Conservation (phyloP, 352 stramenopile genomes). For the Globisporangium iwayamae region DNA sequence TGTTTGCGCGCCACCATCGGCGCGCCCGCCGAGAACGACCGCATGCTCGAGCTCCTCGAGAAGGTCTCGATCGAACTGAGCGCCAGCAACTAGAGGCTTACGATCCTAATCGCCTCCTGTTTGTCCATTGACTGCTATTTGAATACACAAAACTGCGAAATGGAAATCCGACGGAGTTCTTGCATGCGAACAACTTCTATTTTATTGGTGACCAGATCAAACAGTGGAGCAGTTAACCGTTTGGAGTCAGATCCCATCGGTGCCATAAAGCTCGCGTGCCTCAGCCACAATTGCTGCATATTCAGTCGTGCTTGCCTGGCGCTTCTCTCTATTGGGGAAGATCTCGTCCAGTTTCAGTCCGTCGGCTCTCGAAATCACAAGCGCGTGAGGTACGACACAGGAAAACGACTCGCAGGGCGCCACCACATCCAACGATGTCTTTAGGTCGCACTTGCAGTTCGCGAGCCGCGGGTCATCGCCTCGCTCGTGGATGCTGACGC, state of each 20-base stretch:
- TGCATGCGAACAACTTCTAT: no score
- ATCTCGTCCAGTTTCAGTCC: slow-evolving; percentile 15
- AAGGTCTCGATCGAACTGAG: slow-evolving; percentile 53
- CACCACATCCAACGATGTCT: slow-evolving; percentile 13
- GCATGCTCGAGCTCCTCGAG: slow-evolving; percentile 87
- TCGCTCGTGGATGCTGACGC: slow-evolving; percentile 5
- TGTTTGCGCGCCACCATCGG: slow-evolving; percentile 96
- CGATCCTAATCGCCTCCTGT: not conserved
- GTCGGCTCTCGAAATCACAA: slow-evolving; percentile 35
- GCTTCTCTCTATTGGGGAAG: slow-evolving; percentile 3
- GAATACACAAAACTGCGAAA: not conserved
- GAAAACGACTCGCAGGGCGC: slow-evolving; percentile 50
- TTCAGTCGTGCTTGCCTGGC: slow-evolving; percentile 3
- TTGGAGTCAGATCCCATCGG: slow-evolving; percentile 2
- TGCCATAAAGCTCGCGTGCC: slow-evolving; percentile 13
- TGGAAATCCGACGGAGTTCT: not conserved
- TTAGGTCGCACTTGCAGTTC: slow-evolving; percentile 35
- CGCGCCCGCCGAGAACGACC: slow-evolving; percentile 90
- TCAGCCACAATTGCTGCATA: slow-evolving; percentile 13
- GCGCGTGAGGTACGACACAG: slow-evolving; percentile 50
- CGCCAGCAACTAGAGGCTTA: slow-evolving; percentile 1
- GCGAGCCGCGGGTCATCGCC: slow-evolving; percentile 34
- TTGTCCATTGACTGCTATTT: not conserved
- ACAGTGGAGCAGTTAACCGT: no score
- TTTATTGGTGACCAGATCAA: no score